Percentiles rank a stretch among this genome's conserved stretches.
These are phyloP conservation scores for Rhytidhysteron rufulum DNA, from an alignment of 2,329 filamentous ascomycete genomes.

Conservation along the genomic window DNA sequence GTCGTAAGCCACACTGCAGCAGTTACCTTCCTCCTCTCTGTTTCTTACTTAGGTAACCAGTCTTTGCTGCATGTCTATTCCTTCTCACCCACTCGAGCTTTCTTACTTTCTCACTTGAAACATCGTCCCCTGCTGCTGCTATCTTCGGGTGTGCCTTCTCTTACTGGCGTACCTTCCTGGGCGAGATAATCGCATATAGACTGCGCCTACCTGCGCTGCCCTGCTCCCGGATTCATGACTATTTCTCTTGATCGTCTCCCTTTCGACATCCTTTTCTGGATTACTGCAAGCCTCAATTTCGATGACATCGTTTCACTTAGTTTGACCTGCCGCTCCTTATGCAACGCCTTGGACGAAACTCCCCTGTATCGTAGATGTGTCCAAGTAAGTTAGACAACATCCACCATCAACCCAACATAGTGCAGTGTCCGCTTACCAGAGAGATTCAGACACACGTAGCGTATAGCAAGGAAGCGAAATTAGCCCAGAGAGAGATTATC, in stretches of 20 bases:
- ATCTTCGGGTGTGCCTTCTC: too few species aligned
- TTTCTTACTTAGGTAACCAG: too few species aligned
- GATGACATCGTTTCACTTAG: slow-evolving; percentile 58
- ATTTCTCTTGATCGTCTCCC: slow-evolving; percentile 48
- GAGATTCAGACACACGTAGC: slow-evolving; percentile 36
- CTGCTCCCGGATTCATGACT: slow-evolving; percentile 19
- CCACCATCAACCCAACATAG: neutral
- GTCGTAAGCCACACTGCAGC: too few species aligned
- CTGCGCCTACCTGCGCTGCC: too few species aligned
- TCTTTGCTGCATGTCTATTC: too few species aligned
- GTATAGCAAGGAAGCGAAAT: slow-evolving; percentile 43
- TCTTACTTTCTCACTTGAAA: too few species aligned
- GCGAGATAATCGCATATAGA: too few species aligned
- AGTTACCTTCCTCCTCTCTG: too few species aligned
- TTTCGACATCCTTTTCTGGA: slow-evolving; percentile 61
- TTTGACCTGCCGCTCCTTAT: slow-evolving; percentile 50
- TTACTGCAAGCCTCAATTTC: slow-evolving; percentile 53
- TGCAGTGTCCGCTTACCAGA: slow-evolving; percentile 10
- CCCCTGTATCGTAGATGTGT: slow-evolving; percentile 57
- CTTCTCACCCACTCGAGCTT: too few species aligned
- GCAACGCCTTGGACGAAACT: slow-evolving; percentile 50
- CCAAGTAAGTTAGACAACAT: slow-evolving; percentile 44
- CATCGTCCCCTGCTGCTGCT: too few species aligned
- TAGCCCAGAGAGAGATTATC: slow-evolving; percentile 33
- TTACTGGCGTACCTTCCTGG: too few species aligned